A percentile compares a stretch with the other conserved stretches of the same genome.
These are phyloP conservation scores for Tetragonia tetragonoides DNA, from an alignment of 148 eudicot genomes.

Conservation along the genomic window DNA sequence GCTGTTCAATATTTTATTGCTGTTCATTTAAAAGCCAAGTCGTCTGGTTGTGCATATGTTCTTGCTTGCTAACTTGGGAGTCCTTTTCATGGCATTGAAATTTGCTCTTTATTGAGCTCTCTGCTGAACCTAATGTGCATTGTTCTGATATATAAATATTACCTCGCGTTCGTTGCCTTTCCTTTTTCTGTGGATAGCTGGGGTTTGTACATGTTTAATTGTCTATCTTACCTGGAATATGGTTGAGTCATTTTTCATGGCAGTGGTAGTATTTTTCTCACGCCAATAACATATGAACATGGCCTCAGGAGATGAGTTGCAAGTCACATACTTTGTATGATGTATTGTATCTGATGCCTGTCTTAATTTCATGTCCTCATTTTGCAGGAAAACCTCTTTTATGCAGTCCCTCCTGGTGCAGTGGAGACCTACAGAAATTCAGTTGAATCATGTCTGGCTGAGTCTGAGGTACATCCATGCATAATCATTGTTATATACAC, in stretches of 20 bases:
- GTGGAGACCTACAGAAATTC: constrained; percentile 69
- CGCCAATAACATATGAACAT: neutral
- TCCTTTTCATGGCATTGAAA: neutral
- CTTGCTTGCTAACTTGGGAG: constrained; percentile 3
- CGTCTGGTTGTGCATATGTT: neutral
- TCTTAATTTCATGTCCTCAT: constrained; percentile 1
- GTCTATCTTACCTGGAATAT: neutral
- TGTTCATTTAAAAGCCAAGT: too few relatives aligned
- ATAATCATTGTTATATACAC: neutral
- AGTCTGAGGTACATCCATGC: constrained; percentile 50
- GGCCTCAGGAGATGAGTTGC: neutral
- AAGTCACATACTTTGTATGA: neutral
- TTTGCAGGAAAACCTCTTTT: constrained; percentile 76
- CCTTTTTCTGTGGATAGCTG: neutral
- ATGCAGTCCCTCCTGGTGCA: constrained; percentile 68
- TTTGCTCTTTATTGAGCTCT: neutral
- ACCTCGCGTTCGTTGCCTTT: neutral
- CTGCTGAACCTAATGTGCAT: neutral
- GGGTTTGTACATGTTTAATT: neutral
- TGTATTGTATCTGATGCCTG: constrained; percentile 5
- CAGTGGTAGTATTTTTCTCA: neutral
- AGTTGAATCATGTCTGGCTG: constrained; percentile 58
- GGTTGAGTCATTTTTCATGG: neutral
- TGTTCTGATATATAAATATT: neutral
- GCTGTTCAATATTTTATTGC: neutral